A percentile compares a stretch with the other conserved stretches of the same genome.
Evolutionary conservation across 2,329 filamentous ascomycete species (phyloP).

Genomic region (Cercospora sp.): DNA sequence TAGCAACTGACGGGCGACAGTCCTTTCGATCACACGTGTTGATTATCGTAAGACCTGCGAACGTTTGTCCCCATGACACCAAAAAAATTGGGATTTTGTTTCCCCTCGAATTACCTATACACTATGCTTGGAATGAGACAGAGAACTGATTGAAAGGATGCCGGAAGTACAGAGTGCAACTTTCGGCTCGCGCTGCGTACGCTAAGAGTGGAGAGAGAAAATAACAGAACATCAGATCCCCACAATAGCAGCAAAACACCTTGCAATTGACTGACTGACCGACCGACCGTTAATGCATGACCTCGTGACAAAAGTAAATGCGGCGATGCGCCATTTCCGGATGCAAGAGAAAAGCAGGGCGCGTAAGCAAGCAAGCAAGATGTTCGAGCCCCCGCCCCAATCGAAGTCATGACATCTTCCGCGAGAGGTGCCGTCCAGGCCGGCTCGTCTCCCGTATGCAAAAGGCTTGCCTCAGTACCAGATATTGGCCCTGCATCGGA

Average conservation of each 20-base stretch:
- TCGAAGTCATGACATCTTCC: background rate
- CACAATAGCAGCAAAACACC: background rate
- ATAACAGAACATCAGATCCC: background rate
- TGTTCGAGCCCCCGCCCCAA: background rate
- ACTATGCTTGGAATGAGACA: background rate
- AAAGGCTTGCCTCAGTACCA: background rate
- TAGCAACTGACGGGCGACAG: too few species aligned
- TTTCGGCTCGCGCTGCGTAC: background rate
- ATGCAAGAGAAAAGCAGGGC: background rate
- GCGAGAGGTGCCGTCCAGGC: background rate
- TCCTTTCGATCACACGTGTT: too few species aligned
- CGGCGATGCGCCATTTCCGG: background rate
- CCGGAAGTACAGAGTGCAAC: background rate
- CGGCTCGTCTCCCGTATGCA: background rate
- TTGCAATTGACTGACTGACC: background rate
- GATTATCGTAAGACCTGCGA: too few species aligned
- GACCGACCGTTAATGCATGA: conserved; percentile 7
- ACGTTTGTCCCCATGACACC: too few species aligned
- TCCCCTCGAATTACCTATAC: background rate
- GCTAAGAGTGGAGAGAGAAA: background rate
- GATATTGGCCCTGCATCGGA: background rate
- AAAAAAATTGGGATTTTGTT: background rate
- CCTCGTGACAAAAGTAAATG: conserved; percentile 4
- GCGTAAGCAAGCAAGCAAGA: background rate
- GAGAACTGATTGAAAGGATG: background rate